Conservation (phyloP, 768 basidiomycete genomes). For the Tremella yokohamensis region DNA sequence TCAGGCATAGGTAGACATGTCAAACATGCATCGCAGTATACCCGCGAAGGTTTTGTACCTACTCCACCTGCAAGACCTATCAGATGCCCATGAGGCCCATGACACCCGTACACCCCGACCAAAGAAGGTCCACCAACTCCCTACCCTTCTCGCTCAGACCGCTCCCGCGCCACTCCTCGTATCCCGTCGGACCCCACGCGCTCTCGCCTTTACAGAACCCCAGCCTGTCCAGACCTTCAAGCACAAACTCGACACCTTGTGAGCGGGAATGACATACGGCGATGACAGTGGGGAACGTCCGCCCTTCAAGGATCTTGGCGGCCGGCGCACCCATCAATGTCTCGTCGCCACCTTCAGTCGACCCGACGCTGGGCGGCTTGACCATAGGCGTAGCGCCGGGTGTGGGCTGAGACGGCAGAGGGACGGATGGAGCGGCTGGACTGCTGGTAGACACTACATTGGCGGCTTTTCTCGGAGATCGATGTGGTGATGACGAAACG, state of each 20-base stretch:
- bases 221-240: slow-evolving; percentile 71
- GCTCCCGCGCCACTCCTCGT: slow-evolving; percentile 49
- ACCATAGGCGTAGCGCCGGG: neutral
- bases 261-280: slow-evolving; percentile 52
- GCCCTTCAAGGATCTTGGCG: slow-evolving; percentile 60
- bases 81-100: slow-evolving; percentile 36
- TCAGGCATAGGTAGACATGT: no score
- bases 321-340: slow-evolving; percentile 23
- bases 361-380: neutral
- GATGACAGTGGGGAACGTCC: slow-evolving; percentile 59
- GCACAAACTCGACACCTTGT: slow-evolving; percentile 65
- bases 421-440: no score
- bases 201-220: slow-evolving; percentile 60
- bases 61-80: neutral
- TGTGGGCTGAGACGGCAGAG: no score
- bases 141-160: slow-evolving; percentile 46
- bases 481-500: slow-evolving; percentile 3
- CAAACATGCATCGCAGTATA: no score
- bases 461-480: slow-evolving; percentile 8
- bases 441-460: no score
- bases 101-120: slow-evolving; percentile 49
- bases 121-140: slow-evolving; percentile 46
- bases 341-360: slow-evolving; percentile 13
- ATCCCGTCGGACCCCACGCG: slow-evolving; percentile 54
- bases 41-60: no score